Conservation (phyloP, 352 stramenopile species). For the Globisporangium heterothallicum region DNA sequence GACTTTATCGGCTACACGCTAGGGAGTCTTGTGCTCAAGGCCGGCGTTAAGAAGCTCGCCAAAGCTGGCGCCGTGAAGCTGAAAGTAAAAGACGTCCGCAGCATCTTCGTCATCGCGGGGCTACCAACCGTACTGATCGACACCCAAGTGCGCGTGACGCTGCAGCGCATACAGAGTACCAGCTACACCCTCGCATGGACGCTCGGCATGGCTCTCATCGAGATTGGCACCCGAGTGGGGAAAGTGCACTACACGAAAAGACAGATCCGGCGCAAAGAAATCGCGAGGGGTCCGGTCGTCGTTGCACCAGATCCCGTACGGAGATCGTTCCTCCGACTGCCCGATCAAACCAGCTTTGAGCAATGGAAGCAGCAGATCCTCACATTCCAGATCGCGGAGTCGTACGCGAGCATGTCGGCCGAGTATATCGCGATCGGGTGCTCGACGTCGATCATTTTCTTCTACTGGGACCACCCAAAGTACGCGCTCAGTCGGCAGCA, state of each 20-base stretch:
- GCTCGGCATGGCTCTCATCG: conserved; percentile 24
- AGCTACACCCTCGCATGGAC: conserved; percentile 19
- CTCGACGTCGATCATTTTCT: conserved; percentile 37
- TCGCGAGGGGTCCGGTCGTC: neutral
- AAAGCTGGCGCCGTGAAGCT: conserved; percentile 24
- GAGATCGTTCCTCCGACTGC: neutral
- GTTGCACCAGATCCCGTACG: neutral
- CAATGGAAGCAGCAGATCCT: conserved; percentile 21
- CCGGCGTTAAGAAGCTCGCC: conserved; percentile 19
- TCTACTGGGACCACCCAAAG: conserved; percentile 30
- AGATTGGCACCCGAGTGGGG: conserved; percentile 21
- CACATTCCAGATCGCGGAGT: conserved; percentile 28
- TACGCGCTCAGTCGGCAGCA: conserved; percentile 11
- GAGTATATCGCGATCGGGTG: conserved; percentile 46
- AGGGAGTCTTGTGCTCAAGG: conserved; percentile 7
- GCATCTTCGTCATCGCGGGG: conserved; percentile 30
- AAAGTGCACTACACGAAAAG: conserved; percentile 17
- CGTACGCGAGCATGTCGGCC: conserved; percentile 41
- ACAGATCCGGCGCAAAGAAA: conserved; percentile 1
- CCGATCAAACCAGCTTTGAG: conserved; percentile 11
- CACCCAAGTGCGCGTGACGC: conserved; percentile 33
- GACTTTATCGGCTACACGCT: conserved; percentile 12
- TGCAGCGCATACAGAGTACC: conserved; percentile 23
- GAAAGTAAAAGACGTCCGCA: conserved; percentile 24
- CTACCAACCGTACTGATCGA: conserved; percentile 42